Evolutionary conservation across 2,329 filamentous ascomycete genomes (phyloP), one percentile per base, ranked within the genome.

Genomic region (Didymella segeticola): DNA sequence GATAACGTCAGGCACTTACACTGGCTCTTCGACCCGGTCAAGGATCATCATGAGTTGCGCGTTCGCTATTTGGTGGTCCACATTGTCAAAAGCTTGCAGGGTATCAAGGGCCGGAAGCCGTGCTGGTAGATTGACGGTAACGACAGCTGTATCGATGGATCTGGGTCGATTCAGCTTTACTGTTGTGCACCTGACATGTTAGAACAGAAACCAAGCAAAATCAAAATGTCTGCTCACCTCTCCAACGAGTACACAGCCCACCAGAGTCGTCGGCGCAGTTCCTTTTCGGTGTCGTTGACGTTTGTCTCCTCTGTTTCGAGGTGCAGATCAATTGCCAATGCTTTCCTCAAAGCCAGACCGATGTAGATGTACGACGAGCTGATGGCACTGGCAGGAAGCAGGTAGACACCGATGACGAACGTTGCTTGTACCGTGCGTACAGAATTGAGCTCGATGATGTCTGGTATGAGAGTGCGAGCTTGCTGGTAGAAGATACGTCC

Each of bases 361-460:
- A 51, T 41, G 20, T 51, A 51, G 15, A 51, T 11, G 11, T 51
- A 51, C 1, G 48, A 51, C 15, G 48, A 51, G 26, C 41, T 51
- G 30, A 51, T 51, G 23, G 48, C 41, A 23, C 41, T 51, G 22
- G 41, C 41, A 1, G 48, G 48, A 5, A 51, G 27, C 9, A 51
- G 41, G 15, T 41, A 45, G 5, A 51, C 41, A 14, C 48, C 48
- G 10, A 45, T 51, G 26, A 51, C 48, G 15, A 45, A 51, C 1
- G 48, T 19, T 15, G 48, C 48, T 27, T 45, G 48, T 3, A 51
- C 48, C 2, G 48, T 51, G 11, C 48, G 48, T 15, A 51, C 22
- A 2, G 48, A 51, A 11, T 45, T 51, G n/a, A 51, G 34, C 26
- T 46, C 48, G 15, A 51, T 45, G 20, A 45, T 36, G 12, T 51